Evolutionary conservation across 2,329 filamentous ascomycete genomes (phyloP).

Genomic region (Calycina herbarum): DNA sequence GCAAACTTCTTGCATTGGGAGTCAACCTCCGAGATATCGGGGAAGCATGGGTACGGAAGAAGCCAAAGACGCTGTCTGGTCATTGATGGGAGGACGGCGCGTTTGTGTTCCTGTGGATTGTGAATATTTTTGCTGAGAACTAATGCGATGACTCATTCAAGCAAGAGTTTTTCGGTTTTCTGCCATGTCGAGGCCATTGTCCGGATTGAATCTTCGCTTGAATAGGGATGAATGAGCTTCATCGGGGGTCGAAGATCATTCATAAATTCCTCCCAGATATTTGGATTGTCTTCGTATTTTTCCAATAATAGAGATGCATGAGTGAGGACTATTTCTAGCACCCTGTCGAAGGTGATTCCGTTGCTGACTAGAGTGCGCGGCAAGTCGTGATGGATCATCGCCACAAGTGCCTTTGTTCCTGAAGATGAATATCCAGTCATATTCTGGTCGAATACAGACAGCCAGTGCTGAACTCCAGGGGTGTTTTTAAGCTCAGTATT

Average conservation of each 20-base stretch:
- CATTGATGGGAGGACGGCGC: slow-evolving; percentile 11
- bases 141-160: slow-evolving; percentile 13
- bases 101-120: slow-evolving; percentile 9
- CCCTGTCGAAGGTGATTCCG: no score
- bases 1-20: slow-evolving; percentile 15
- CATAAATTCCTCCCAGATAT: slow-evolving; percentile 16
- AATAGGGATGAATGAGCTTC: no score
- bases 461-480: slow-evolving; percentile 11
- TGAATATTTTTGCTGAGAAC: slow-evolving; percentile 9
- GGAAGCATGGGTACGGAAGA: slow-evolving; percentile 19
- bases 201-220: no score
- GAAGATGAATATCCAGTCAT: no score
- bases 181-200: background rate
- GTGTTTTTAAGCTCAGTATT: slow-evolving; percentile 17
- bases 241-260: slow-evolving; percentile 8
- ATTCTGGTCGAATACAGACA: no score
- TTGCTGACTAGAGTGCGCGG: no score
- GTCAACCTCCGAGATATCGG: slow-evolving; percentile 4
- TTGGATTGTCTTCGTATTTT: slow-evolving; percentile 10
- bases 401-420: no score
- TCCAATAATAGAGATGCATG: slow-evolving; percentile 3
- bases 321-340: no score
- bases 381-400: no score
- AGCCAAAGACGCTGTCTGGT: slow-evolving; percentile 16
- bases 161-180: background rate